Percentiles rank a stretch among this genome's conserved stretches.
Conservation (phyloP, 345 rosid genomes). For the Populus ilicifolia region DNA sequence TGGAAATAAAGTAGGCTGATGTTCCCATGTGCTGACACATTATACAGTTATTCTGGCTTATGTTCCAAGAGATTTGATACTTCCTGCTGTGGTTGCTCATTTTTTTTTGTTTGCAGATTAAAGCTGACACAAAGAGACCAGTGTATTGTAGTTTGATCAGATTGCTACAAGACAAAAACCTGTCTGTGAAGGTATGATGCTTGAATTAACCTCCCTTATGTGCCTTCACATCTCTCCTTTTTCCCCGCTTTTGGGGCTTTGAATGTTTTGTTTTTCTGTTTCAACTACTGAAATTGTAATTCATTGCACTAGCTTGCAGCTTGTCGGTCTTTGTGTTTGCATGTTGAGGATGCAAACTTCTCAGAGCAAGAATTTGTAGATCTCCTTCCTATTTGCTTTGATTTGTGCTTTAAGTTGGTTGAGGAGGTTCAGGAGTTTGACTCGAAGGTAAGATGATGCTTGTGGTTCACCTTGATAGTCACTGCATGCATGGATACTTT, state of each 20-base stretch:
- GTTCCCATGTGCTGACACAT: not conserved
- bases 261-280: not conserved
- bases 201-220: not conserved
- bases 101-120: slow-evolving; percentile 54
- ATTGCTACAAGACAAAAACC: slow-evolving; percentile 76
- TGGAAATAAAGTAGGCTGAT: not conserved
- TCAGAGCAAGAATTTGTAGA: slow-evolving; percentile 65
- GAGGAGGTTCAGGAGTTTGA: slow-evolving; percentile 98
- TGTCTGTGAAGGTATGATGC: slow-evolving; percentile 75
- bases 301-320: slow-evolving; percentile 79
- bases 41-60: not conserved
- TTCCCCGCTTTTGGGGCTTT: not conserved
- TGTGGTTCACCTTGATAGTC: not conserved
- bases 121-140: slow-evolving; percentile 80
- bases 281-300: slow-evolving; percentile 34
- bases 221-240: not conserved
- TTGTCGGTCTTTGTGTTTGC: slow-evolving; percentile 84
- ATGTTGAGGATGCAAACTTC: slow-evolving; percentile 94
- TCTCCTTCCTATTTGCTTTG: slow-evolving; percentile 90
- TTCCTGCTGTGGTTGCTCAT: slow-evolving; percentile 18
- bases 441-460: slow-evolving; percentile 61
- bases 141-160: slow-evolving; percentile 88
- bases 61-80: not conserved
- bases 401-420: slow-evolving; percentile 78
- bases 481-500: not conserved